Evolutionary conservation across 495 filamentous ascomycete genomes (phyloP), one percentile per base, ranked within the genome.

Genomic region (Annulohypoxylon maeteangense): DNA sequence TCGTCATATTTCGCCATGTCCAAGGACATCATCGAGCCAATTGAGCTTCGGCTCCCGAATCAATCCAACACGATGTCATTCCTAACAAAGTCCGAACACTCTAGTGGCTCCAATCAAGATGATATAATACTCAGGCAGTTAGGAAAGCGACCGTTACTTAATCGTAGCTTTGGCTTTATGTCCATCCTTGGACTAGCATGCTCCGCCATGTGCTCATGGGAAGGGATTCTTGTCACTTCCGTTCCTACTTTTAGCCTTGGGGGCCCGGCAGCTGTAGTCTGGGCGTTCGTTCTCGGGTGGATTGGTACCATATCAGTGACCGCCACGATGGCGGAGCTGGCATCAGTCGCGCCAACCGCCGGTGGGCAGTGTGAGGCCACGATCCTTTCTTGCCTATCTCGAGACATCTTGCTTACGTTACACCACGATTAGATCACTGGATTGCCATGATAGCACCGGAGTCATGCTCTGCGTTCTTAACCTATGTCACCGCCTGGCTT

Each of bases 231-330:
- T 12, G 65, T 78, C 0, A 75, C 69, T 4, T 73, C 70, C 10
- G 67, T 70, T 1, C 64, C 70, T 4, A 57, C 58, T 12, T 40
- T 75, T 16, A 85, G 81, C 70, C 20, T 25, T n/a, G 85, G 83
- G n/a, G 87, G 87, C 1, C 81, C 86, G 0, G 84, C 81, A 1
- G 84, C 83, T 18, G 78, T 87, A 0, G 77, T 89, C 1, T 88
- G 86, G 75, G 81, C 80, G 3, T 88, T 81, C 48, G 29, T 87
- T 5, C 81, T 87, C 54, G 80, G 77, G 5, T 88, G 85, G 85
- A 66, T 82, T 5, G 82, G 82, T 6, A 82, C 79, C 1, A 70
- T 83, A 12, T 85, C 81, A 0, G 78, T 82, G 0, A 84, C 81
- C 62, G 79, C 78, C 0, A 77, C 80, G 14, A 78, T 87, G 32